Base-by-base conservation (phyloP, 129 eudicot genomes). In the Tagetes erecta region DNA sequence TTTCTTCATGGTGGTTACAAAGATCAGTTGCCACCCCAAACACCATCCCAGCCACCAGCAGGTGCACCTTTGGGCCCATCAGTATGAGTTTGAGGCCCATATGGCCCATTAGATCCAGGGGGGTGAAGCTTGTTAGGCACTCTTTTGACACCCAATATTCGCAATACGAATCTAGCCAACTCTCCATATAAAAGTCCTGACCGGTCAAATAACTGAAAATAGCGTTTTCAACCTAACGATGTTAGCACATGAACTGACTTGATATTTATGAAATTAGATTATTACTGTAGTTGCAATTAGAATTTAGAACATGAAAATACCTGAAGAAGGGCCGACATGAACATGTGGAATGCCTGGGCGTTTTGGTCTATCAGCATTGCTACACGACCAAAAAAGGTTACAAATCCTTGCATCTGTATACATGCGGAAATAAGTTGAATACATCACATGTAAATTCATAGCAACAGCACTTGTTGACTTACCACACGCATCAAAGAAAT, bases 271-370 rank as follows among this genome's bases (percentile, higher is more conserved):
- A 2, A 6, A n/a, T 64, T 7, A 38, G 47, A 38, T 58, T 31
- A 8, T 33, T 31, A 58, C 6, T n/a, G 47, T 6, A 60, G 36
- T 11, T 39, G 39, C 14, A 38, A 3, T 3, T 71, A 39, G 0
- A 64, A 1, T 35, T 3, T 71, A 39, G 0, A 64, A 1, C 37
- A 42, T 71, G 58, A 34, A 10, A 7, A 50, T 87, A 92, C 98
- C 98, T 89, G 96, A 66, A 92, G 87, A 76, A 92, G 96, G 46
- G 98, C 98, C 0, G 92, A 65, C 89, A 89, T 92, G 81, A 92
- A 92, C 94, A 89, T 78, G 72, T 92, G 96, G 53, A 92, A 88
- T 13, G 98, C 98, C 69, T 89, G 96, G 31, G 98, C 91, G 59
- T 89, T 92, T 81, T 92, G 98, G 83, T 92, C 96, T 44, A 92